phyloP scores from a whole-genome alignment of 345 rosid species.

The Gossypioides kirkii region DNA sequence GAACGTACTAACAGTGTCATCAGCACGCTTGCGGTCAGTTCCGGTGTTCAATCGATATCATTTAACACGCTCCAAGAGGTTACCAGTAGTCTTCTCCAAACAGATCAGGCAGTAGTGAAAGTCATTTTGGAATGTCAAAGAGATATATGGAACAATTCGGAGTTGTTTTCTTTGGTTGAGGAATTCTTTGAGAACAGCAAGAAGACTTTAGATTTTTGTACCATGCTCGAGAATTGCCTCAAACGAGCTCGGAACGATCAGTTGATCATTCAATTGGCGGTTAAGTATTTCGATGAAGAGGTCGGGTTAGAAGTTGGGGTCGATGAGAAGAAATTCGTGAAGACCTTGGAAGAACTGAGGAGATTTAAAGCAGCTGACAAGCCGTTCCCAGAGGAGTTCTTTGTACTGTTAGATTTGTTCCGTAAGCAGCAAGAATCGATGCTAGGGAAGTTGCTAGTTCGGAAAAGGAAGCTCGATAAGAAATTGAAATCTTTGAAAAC shows the following conservation, averaged over 20 bases:
- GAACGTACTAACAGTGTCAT: constrained; percentile 60
- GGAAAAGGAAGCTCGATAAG: constrained; percentile 61
- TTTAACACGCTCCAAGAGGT: constrained; percentile 77
- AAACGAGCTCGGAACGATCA: constrained; percentile 67
- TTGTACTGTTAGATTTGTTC: constrained; percentile 42
- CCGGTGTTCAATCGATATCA: constrained; percentile 53
- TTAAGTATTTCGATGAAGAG: constrained; percentile 62
- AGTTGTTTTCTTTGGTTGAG: constrained; percentile 59
- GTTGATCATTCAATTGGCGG: constrained; percentile 54
- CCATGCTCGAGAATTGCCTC: constrained; percentile 62
- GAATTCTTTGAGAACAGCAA: constrained; percentile 67
- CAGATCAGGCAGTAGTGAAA: constrained; percentile 78
- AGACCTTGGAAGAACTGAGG: constrained; percentile 63
- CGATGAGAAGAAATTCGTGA: constrained; percentile 40
- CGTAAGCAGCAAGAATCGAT: constrained; percentile 48
- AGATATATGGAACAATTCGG: constrained; percentile 70
- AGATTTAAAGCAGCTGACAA: constrained; percentile 60
- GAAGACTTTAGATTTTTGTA: constrained; percentile 70
- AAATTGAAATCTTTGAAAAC: constrained; percentile 51
- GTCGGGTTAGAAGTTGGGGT: constrained; percentile 18
- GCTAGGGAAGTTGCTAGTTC: constrained; percentile 46
- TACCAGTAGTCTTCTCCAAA: constrained; percentile 58
- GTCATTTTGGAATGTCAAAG: constrained; percentile 60
- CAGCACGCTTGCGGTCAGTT: constrained; percentile 44
- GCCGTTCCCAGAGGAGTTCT: constrained; percentile 76